Percentiles rank a stretch among this genome's conserved stretches.
phyloP scores from a whole-genome alignment of 1,139 yeast species.

The Geotrichum armillariae region DNA sequence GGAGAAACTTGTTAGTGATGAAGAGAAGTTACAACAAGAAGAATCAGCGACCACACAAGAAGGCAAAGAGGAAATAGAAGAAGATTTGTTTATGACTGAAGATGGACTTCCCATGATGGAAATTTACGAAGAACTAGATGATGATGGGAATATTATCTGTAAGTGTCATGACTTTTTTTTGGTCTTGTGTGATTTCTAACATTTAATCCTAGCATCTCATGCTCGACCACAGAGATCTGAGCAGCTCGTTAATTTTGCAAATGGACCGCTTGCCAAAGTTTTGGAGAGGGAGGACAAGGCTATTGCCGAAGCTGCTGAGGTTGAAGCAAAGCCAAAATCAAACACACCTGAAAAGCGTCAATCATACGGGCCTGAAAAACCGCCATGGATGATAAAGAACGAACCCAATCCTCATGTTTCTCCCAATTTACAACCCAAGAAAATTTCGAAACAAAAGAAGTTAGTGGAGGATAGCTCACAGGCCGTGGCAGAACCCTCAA shows the following conservation, averaged over 20 bases:
- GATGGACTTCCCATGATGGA: conserved; percentile 71
- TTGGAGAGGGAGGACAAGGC: conserved; percentile 19
- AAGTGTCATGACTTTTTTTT: conserved; percentile 10
- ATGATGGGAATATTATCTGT: conserved; percentile 62
- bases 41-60: conserved; percentile 16
- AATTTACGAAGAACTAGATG: conserved; percentile 82
- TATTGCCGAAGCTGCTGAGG: conserved; percentile 1
- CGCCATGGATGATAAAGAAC: conserved; percentile 19
- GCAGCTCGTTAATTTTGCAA: conserved; percentile 30
- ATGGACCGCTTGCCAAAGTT: conserved; percentile 21
- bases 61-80: conserved; percentile 21
- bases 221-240: conserved; percentile 32
- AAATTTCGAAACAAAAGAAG: conserved; percentile 2
- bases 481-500: not conserved
- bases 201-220: conserved; percentile 25
- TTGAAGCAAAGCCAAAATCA: conserved; percentile 17
- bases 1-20: conserved; percentile 22
- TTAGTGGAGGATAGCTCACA: conserved; percentile 2
- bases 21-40: conserved; percentile 12
- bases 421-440: conserved; percentile 13
- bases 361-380: conserved; percentile 27
- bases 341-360: conserved; percentile 15
- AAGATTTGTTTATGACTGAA: conserved; percentile 34
- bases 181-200: conserved; percentile 1
- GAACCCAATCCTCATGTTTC: conserved; percentile 17